These are phyloP conservation scores for Agroathelia rolfsii DNA, from an alignment of 1,284 basidiomycete species.

Conservation along the genomic window DNA sequence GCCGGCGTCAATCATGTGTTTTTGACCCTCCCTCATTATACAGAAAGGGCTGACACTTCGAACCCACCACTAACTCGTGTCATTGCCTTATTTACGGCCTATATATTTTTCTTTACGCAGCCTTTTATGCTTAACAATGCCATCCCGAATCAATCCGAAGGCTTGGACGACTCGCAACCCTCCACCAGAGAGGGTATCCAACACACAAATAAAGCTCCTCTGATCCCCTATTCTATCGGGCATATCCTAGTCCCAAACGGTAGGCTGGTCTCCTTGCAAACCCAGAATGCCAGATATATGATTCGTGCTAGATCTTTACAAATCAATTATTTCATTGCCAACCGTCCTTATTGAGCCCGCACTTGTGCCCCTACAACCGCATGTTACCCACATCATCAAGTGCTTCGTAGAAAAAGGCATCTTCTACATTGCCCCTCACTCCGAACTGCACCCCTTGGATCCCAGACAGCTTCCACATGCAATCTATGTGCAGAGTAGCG, in stretches of 20 bases:
- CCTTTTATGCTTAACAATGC: constrained; percentile 40
- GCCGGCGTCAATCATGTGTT: neutral
- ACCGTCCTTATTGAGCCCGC: constrained; percentile 26
- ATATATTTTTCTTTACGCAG: constrained; percentile 59
- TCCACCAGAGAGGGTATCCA: too few relatives aligned
- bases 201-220: too few relatives aligned
- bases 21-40: neutral
- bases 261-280: constrained; percentile 19
- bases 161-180: too few relatives aligned
- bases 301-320: constrained; percentile 38
- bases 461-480: constrained; percentile 59
- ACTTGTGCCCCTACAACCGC: constrained; percentile 36
- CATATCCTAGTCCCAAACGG: constrained; percentile 52
- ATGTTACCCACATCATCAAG: constrained; percentile 37
- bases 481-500: constrained; percentile 33
- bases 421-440: constrained; percentile 51
- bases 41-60: constrained; percentile 43
- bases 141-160: too few relatives aligned
- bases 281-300: constrained; percentile 8
- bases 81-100: constrained; percentile 55
- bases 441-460: constrained; percentile 39
- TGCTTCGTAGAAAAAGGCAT: constrained; percentile 33
- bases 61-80: constrained; percentile 41
- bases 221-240: constrained; percentile 33
- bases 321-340: constrained; percentile 36